Conservation (phyloP, 139 green algal genomes). For the Penium margaritaceum region DNA sequence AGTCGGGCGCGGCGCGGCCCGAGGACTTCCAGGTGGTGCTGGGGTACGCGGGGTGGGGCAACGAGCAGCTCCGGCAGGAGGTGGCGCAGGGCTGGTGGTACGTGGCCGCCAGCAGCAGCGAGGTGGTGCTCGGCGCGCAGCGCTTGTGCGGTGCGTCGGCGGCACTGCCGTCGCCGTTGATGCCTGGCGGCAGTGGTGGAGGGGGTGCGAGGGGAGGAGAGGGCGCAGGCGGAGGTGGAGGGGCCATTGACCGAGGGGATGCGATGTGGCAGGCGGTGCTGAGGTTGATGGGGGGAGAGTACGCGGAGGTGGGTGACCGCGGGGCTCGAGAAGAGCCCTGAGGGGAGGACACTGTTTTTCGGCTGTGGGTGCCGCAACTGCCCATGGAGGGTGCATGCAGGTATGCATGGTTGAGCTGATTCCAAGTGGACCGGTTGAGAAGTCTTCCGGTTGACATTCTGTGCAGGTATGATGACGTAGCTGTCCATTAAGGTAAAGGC, state of each 20-base stretch:
- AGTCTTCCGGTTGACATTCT: too few relatives aligned
- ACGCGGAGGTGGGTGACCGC: background rate
- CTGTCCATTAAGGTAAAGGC: too few relatives aligned
- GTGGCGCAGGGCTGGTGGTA: slow-evolving; percentile 37
- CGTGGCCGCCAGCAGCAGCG: slow-evolving; percentile 31
- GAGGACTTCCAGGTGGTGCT: slow-evolving; percentile 36
- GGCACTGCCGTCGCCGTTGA: too few relatives aligned
- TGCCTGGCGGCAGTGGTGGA: background rate
- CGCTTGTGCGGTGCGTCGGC: too few relatives aligned
- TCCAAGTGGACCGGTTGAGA: too few relatives aligned
- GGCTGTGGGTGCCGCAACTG: too few relatives aligned
- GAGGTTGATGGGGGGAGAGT: background rate
- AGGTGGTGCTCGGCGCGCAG: too few relatives aligned
- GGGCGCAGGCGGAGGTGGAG: background rate
- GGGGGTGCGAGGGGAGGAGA: background rate
- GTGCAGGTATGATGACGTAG: too few relatives aligned
- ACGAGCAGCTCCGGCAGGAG: slow-evolving; percentile 28
- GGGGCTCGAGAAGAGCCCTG: too few relatives aligned
- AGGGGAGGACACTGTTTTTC: too few relatives aligned
- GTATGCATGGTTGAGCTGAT: too few relatives aligned
- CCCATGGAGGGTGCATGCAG: too few relatives aligned
- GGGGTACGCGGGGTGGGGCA: slow-evolving; percentile 31
- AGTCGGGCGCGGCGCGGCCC: slow-evolving; percentile 4
- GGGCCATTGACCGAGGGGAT: background rate
- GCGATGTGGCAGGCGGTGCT: slow-evolving; percentile 1